phyloP scores from a whole-genome alignment of 371 early-diverging fungal genomes.

The Lichtheimia corymbifera region DNA sequence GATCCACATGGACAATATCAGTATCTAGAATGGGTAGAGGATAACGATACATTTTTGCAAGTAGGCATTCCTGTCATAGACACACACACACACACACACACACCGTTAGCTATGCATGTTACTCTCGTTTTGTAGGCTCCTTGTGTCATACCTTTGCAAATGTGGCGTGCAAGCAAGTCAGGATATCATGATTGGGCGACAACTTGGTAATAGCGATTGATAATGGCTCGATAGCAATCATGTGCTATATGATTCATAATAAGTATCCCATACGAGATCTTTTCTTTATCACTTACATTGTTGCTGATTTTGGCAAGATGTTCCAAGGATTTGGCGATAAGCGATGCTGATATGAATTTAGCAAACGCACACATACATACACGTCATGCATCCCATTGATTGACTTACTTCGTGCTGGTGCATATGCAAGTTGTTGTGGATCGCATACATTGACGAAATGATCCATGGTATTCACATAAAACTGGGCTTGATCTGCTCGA shows the following conservation, averaged over 20 bases:
- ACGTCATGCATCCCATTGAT: not conserved
- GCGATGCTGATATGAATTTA: constrained; percentile 29
- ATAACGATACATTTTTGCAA: constrained; percentile 61
- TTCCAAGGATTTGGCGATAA: constrained; percentile 48
- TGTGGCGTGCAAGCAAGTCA: constrained; percentile 63
- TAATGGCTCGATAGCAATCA: constrained; percentile 45
- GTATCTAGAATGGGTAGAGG: constrained; percentile 57
- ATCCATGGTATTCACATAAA: constrained; percentile 28
- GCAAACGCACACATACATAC: not conserved
- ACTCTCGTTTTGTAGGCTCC: not conserved
- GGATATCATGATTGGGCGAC: constrained; percentile 26
- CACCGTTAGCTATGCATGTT: not conserved
- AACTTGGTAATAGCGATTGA: constrained; percentile 41
- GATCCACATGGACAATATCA: constrained; percentile 62
- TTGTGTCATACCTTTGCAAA: constrained; percentile 45
- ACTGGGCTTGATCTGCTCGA: constrained; percentile 21
- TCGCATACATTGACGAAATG: constrained; percentile 55
- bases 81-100: too few relatives aligned
- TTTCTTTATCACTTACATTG: constrained; percentile 19
- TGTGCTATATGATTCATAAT: constrained; percentile 25
- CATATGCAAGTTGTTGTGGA: constrained; percentile 37
- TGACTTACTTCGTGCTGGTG: constrained; percentile 46
- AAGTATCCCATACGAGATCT: not conserved
- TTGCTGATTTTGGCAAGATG: constrained; percentile 33
- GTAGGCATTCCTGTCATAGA: constrained; percentile 49